A percentile compares a stretch with the other conserved stretches of the same genome.
Conservation (phyloP, 306 rosid genomes). For the Quillaja saponaria region DNA sequence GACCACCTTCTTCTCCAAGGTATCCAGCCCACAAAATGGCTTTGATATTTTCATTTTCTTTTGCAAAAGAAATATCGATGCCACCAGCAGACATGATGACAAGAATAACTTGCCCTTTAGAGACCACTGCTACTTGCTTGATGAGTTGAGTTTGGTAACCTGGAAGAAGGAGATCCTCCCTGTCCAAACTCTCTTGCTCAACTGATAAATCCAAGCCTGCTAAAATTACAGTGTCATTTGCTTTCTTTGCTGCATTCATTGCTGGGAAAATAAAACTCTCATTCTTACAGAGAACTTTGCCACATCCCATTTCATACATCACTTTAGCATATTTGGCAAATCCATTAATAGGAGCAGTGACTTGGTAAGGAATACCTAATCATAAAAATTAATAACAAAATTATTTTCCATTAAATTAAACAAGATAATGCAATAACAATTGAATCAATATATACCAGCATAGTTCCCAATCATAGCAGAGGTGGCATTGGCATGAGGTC, state of each 20-base stretch:
- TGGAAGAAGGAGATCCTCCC: slow-evolving; percentile 19
- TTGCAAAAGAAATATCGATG: slow-evolving; percentile 22
- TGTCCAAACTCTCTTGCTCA: slow-evolving; percentile 27
- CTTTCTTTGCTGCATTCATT: slow-evolving; percentile 1
- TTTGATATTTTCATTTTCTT: slow-evolving; percentile 5
- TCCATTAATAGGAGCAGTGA: slow-evolving; percentile 23
- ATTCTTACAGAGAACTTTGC: slow-evolving; percentile 6
- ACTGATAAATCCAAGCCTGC: slow-evolving; percentile 7
- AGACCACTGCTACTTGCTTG: slow-evolving; percentile 17
- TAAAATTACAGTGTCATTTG: slow-evolving; percentile 26
- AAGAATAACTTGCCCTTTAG: slow-evolving; percentile 30
- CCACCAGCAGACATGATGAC: slow-evolving; percentile 22
- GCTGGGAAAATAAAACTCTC: slow-evolving; percentile 10
- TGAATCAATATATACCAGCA: too few species aligned
- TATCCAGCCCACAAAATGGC: slow-evolving; percentile 23
- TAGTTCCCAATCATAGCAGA: slow-evolving; percentile 31
- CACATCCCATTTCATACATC: slow-evolving; percentile 26
- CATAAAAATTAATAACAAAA: too few species aligned
- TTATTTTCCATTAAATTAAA: too few species aligned
- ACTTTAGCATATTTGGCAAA: slow-evolving; percentile 10
- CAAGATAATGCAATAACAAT: too few species aligned
- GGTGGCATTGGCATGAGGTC: slow-evolving; percentile 39
- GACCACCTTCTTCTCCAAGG: neutral
- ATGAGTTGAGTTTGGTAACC: slow-evolving; percentile 25
- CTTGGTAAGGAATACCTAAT: slow-evolving; percentile 19